Evolutionary conservation across 179 eudicot genomes (phyloP), one percentile per base, ranked within the genome.

Genomic region (Vitellaria paradoxa): DNA sequence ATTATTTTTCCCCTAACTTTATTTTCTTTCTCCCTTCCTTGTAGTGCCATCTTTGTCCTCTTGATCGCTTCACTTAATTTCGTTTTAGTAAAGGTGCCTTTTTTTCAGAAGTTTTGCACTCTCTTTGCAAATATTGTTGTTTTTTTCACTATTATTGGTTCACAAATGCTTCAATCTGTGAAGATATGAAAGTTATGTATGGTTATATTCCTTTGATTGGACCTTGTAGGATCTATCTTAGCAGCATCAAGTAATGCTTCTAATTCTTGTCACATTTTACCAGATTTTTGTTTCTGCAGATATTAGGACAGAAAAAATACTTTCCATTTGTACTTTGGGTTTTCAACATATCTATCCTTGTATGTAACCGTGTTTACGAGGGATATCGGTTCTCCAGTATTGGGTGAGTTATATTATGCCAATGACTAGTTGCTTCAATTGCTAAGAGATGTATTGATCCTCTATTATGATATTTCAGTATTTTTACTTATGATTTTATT

Each of bases 381-480:
- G 99, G 98, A 81, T 96, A 93, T 80, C 85, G 88, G 65, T 96
- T 93, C 84, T 87, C 98, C 77, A 79, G 76, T 66, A 82, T 96
- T 67, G 97, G 99, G 99, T 93, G 78, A 93, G 97, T 82, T 71
- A 18, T 42, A 30, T 42, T 76, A 13, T 37, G 72, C 17, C 11
- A 30, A 65, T 61, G 26, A 14, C 37, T 21, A 53, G 61, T 37
- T 73, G 65, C 55, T 55, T 73, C 37, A 26, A 12, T 61, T 60
- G 21, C 50, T 71, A 23, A 21, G 23, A 72, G 23, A n/a, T 72
- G 3, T 61, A 24, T 37, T 14, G 15, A 56, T 72, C 9, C n/a
- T 57, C 6, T 72, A 56, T 60, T 37, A 6, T 67, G 20, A 23
- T 72, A 23, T 50, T 14, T 49, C 75, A 37, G 23, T 17, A 50